These are phyloP conservation scores for Umbellularia californica DNA, from an alignment of 164 flowering plant genomes.

Conservation along the genomic window DNA sequence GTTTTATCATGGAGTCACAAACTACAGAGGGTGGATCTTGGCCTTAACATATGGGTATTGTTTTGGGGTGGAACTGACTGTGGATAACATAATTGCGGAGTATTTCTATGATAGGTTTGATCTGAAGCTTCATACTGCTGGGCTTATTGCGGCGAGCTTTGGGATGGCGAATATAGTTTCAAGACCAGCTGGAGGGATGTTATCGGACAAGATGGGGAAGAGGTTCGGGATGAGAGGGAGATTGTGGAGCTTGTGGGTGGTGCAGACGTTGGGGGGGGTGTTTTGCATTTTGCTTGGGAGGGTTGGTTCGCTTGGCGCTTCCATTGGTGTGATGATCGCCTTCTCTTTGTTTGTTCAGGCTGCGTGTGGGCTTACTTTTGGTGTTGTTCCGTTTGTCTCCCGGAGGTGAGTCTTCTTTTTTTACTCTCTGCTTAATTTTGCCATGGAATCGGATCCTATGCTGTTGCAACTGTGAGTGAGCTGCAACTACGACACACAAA, in stretches of 20 bases:
- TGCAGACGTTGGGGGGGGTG: constrained; percentile 68
- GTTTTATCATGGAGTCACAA: constrained; percentile 47
- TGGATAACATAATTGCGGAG: constrained; percentile 86
- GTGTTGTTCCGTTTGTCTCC: constrained; percentile 86
- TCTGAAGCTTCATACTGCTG: constrained; percentile 78
- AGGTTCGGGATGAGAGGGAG: constrained; percentile 87
- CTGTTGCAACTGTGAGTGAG: too few relatives aligned
- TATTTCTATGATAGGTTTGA: constrained; percentile 76
- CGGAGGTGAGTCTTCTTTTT: constrained; percentile 41
- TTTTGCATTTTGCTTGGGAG: constrained; percentile 64
- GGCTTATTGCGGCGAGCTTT: constrained; percentile 73
- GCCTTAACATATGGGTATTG: constrained; percentile 79
- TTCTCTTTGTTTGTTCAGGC: constrained; percentile 83
- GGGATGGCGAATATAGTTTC: constrained; percentile 73
- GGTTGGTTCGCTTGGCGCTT: constrained; percentile 44
- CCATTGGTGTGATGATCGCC: constrained; percentile 53
- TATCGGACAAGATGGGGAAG: constrained; percentile 63
- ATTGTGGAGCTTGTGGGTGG: constrained; percentile 70
- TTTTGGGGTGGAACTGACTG: constrained; percentile 79
- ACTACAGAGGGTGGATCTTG: constrained; percentile 83
- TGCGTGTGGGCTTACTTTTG: constrained; percentile 86
- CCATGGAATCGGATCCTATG: not conserved
- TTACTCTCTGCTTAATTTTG: too few relatives aligned
- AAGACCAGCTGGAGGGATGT: constrained; percentile 64
- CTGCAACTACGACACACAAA: too few relatives aligned